Evolutionary conservation across 768 basidiomycete genomes (phyloP).

Genomic region (Clitopilus passeckerianus): DNA sequence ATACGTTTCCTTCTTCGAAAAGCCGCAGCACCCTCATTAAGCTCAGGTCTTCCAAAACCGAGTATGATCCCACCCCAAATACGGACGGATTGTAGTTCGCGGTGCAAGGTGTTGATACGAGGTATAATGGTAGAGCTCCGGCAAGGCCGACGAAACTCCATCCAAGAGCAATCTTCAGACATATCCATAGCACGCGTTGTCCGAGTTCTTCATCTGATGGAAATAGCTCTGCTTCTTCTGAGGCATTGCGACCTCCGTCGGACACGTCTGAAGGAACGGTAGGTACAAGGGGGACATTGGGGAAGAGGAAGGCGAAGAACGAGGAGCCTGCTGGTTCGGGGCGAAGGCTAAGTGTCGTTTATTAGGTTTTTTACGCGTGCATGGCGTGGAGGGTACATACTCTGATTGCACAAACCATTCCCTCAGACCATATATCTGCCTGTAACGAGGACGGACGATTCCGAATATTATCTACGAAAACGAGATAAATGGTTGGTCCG

Average conservation of each 20-base stretch:
- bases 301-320: conserved; percentile 67
- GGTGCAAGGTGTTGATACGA: conserved; percentile 66
- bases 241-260: conserved; percentile 43
- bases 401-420: conserved; percentile 75
- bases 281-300: conserved; percentile 64
- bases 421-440: conserved; percentile 66
- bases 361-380: conserved; percentile 7
- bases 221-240: conserved; percentile 50
- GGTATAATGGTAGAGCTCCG: conserved; percentile 71
- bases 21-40: conserved; percentile 68
- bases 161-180: conserved; percentile 56
- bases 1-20: conserved; percentile 38
- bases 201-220: conserved; percentile 73
- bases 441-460: conserved; percentile 59
- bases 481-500: conserved; percentile 8
- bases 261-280: conserved; percentile 50
- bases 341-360: conserved; percentile 40
- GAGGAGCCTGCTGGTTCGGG: conserved; percentile 54
- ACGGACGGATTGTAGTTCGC: conserved; percentile 40
- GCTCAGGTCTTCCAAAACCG: conserved; percentile 70
- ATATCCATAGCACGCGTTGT: conserved; percentile 67
- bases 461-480: conserved; percentile 56
- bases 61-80: conserved; percentile 53
- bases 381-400: conserved; percentile 36
- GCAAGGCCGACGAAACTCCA: conserved; percentile 67